A percentile compares a stretch with the other conserved stretches of the same genome.
Conservation (phyloP, 2,329 filamentous ascomycete genomes). For the Basipetospora chlamydospora region DNA sequence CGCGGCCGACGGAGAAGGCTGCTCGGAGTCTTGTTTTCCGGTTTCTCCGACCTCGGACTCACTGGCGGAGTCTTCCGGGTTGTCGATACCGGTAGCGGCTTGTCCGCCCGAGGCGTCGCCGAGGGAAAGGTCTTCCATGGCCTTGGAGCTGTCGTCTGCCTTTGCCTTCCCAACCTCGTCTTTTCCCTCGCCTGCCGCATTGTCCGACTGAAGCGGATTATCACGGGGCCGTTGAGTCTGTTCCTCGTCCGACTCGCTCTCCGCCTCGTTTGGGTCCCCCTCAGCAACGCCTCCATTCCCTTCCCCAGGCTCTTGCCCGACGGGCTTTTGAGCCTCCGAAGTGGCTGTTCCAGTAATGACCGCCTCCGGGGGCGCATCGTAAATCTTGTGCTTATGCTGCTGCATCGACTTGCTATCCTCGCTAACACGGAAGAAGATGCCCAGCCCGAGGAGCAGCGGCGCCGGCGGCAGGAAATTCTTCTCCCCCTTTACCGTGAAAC, state of each 20-base stretch:
- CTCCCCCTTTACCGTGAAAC: slow-evolving; percentile 68
- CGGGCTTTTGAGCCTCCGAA: no score
- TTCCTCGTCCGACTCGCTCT: slow-evolving; percentile 18
- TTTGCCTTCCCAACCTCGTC: slow-evolving; percentile 1
- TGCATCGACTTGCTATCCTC: slow-evolving; percentile 75
- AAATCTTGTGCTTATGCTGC: slow-evolving; percentile 48
- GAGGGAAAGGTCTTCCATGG: neutral
- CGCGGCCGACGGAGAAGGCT: no score
- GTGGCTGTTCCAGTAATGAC: no score
- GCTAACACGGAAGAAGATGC: slow-evolving; percentile 74
- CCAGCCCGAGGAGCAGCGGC: slow-evolving; percentile 76
- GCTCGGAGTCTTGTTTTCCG: no score
- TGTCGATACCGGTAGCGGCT: neutral
- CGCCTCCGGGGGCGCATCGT: slow-evolving; percentile 8
- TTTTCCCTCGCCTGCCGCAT: slow-evolving; percentile 6
- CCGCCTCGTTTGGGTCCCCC: slow-evolving; percentile 12
- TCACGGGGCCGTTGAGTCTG: neutral
- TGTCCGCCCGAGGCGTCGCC: no score
- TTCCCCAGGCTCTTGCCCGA: slow-evolving; percentile 16
- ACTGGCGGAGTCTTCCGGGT: slow-evolving; percentile 2
- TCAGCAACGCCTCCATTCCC: slow-evolving; percentile 15
- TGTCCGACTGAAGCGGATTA: slow-evolving; percentile 1
- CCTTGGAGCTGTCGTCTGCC: neutral
- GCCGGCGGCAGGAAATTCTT: slow-evolving; percentile 87
- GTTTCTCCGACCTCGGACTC: no score